Conservation (phyloP, 2,329 filamentous ascomycete species). For the Verticillium zaregamsianum region DNA sequence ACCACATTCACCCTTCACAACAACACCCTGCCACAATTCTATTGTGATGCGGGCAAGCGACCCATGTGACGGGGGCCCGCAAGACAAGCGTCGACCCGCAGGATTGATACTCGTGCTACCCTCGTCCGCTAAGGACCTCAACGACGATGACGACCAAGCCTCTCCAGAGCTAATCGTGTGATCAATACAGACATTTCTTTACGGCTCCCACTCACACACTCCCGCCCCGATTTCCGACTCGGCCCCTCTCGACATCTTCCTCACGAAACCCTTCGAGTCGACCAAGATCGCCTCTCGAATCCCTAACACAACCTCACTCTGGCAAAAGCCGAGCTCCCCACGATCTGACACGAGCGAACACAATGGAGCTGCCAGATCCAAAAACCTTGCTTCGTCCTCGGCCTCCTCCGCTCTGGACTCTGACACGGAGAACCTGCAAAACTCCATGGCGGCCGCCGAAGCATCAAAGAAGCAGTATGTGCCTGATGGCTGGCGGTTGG, state of each 20-base stretch:
- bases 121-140: not conserved
- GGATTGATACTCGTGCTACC: not conserved
- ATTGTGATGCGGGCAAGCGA: not conserved
- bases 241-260: constrained; percentile 52
- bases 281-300: constrained; percentile 42
- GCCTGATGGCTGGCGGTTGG: constrained; percentile 21
- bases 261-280: constrained; percentile 46
- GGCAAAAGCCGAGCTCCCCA: constrained; percentile 27
- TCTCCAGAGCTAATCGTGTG: constrained; percentile 4
- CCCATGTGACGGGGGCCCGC: not conserved
- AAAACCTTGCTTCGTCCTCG: constrained; percentile 19
- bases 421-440: constrained; percentile 47
- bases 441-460: constrained; percentile 35
- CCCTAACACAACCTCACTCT: constrained; percentile 47
- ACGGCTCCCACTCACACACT: constrained; percentile 45
- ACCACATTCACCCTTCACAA: not conserved
- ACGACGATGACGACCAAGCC: not conserved
- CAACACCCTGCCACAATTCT: not conserved
- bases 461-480: constrained; percentile 32
- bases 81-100: not conserved
- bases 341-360: not conserved
- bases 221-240: constrained; percentile 40
- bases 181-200: constrained; percentile 44
- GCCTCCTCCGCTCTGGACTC: constrained; percentile 38
- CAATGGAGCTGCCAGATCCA: not conserved